phyloP scores from a whole-genome alignment of 2,329 filamentous ascomycete genomes.

The Hypoxylon sp. region DNA sequence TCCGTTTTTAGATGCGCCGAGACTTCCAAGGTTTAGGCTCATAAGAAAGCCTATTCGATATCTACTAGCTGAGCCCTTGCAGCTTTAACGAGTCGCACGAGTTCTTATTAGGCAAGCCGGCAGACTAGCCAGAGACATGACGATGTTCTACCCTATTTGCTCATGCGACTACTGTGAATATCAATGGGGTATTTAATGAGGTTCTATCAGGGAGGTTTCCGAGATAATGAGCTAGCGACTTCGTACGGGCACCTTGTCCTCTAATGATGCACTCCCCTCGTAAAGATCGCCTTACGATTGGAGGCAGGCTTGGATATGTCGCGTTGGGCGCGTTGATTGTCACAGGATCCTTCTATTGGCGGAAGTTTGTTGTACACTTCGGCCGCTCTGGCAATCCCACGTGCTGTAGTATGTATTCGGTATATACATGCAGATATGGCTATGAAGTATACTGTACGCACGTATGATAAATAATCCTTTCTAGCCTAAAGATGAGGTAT shows the following conservation, averaged over 20 bases:
- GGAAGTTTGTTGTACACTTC: too few relatives aligned
- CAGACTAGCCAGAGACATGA: too few relatives aligned
- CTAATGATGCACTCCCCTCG: too few relatives aligned
- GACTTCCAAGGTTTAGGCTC: constrained; percentile 19
- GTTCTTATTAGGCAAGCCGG: constrained; percentile 9
- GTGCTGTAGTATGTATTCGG: too few relatives aligned
- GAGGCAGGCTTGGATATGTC: neutral
- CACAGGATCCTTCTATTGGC: neutral
- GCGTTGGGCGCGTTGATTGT: neutral
- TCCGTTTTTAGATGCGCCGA: constrained; percentile 26
- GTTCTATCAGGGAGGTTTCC: neutral
- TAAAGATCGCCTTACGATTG: too few relatives aligned
- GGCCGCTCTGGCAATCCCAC: neutral
- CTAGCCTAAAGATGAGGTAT: neutral
- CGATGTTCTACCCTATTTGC: too few relatives aligned
- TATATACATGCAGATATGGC: neutral
- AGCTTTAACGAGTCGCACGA: neutral
- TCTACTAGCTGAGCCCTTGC: neutral
- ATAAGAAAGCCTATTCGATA: constrained; percentile 1
- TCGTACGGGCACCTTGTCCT: too few relatives aligned
- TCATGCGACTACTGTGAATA: too few relatives aligned
- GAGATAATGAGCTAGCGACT: too few relatives aligned
- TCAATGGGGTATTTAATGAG: too few relatives aligned
- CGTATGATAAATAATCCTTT: too few relatives aligned
- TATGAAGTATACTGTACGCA: too few relatives aligned